Evolutionary conservation across 352 stramenopile species (phyloP), one percentile per base, ranked within the genome.

Genomic region (Phytophthora nicotianae): DNA sequence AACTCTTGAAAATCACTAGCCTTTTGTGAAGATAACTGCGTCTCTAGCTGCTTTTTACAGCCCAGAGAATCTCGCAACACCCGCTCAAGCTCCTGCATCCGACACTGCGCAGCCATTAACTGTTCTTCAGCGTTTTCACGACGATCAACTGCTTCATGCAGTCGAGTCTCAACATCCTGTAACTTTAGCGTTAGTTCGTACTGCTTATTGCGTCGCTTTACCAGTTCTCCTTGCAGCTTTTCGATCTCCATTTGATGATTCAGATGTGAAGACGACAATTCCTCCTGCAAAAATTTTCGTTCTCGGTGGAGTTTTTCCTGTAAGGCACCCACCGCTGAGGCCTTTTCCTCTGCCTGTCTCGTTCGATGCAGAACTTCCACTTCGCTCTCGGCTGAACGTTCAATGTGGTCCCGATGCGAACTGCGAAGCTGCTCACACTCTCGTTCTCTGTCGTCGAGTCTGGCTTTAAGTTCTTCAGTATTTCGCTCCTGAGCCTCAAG

Each of bases 121-220:
- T 88, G 68, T 48, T 93, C 82, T 1, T 61, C 57, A 10, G 70
- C 61, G 9, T n/a, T 68, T 58, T 91, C 82, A 4, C 60, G 45
- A 5, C 57, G 49, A 35, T 82, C 74, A 7, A 60, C 62, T 0
- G 72, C 56, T 2, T 72, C 61, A 24, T 91, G 84, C 2, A 90
- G 48, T 19, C 68, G 70, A 20, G 72, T 72, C 32, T 93, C 78
- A 0, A 73, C 68, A 8, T 87, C 75, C 54, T 91, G 85, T 10
- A 93, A 61, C 37, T 83, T 75, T 9, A 90, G 58, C 20, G 82
- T 87, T 14, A 93, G 74, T n/a, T 93, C 85, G 52, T 91, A 93
- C 43, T 93, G 82, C 40, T 88, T 90, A 49, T 84, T 91, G 13
- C 85, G 75, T 1, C 85, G 71, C 73, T 88, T 79, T 0, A 91